Evolutionary conservation across 2,329 filamentous ascomycete genomes (phyloP).

Genomic region (Boeremia lycopersici): DNA sequence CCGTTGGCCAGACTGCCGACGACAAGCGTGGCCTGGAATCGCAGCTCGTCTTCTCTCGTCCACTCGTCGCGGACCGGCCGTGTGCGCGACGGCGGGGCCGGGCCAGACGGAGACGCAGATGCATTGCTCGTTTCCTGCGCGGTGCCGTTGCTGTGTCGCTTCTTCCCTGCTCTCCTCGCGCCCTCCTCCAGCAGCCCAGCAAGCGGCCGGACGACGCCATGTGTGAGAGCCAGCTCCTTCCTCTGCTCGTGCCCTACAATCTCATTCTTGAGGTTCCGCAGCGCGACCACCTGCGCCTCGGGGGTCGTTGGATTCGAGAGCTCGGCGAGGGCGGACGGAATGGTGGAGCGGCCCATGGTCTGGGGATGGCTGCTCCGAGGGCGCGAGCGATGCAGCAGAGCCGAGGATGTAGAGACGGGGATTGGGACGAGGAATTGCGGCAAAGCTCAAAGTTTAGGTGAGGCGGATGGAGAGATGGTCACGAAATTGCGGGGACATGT

Average conservation of each 20-base stretch:
- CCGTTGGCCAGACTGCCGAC: constrained; percentile 84
- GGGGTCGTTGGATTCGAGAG: constrained; percentile 46
- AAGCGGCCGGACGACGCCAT: constrained; percentile 70
- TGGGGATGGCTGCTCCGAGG: background rate
- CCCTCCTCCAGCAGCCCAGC: constrained; percentile 57
- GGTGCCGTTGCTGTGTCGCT: constrained; percentile 50
- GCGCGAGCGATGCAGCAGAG: background rate
- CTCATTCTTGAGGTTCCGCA: constrained; percentile 84
- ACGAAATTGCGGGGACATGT: constrained; percentile 21
- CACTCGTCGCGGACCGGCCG: constrained; percentile 41
- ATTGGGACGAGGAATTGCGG: background rate
- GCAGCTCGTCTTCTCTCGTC: constrained; percentile 69
- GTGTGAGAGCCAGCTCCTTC: constrained; percentile 78
- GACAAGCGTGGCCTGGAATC: constrained; percentile 82
- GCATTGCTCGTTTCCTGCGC: constrained; percentile 9
- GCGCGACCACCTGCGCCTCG: constrained; percentile 57
- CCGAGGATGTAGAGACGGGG: background rate
- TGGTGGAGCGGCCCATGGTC: constrained; percentile 45
- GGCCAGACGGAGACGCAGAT: background rate
- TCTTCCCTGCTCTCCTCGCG: constrained; percentile 54
- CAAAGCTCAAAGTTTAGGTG: background rate
- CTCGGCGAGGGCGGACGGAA: constrained; percentile 46
- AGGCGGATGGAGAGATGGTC: constrained; percentile 1
- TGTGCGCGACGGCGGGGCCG: background rate
- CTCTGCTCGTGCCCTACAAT: constrained; percentile 85